Evolutionary conservation across 139 green algal genomes (phyloP).

Genomic region (Gonium pectorale): DNA sequence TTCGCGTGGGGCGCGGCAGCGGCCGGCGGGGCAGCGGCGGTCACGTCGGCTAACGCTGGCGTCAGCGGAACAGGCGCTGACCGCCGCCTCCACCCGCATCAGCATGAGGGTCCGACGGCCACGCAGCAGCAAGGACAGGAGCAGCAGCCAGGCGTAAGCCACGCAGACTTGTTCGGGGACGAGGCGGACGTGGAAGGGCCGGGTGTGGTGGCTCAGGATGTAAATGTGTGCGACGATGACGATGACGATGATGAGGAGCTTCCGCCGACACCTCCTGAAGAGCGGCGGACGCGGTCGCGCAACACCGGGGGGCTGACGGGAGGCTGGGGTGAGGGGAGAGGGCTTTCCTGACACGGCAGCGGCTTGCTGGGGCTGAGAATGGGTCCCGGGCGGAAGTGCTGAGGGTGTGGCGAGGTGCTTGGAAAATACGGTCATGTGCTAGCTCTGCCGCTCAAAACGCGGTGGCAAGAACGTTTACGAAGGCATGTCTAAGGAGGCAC

Average conservation of each 20-base stretch:
- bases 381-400: too few species aligned
- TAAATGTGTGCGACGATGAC: neutral
- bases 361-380: neutral
- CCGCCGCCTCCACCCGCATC: too few species aligned
- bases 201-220: neutral
- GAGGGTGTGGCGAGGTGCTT: too few species aligned
- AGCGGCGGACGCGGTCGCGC: slow-evolving; percentile 11
- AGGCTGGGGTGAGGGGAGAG: neutral
- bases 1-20: too few species aligned
- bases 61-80: too few species aligned
- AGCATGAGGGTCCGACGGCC: too few species aligned
- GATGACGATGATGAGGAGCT: slow-evolving; percentile 42
- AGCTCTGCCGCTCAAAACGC: too few species aligned
- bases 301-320: slow-evolving; percentile 1
- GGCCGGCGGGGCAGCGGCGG: too few species aligned
- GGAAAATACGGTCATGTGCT: too few species aligned
- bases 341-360: neutral
- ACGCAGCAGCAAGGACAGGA: slow-evolving; percentile 29
- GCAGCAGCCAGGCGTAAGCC: neutral
- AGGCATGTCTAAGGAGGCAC: too few species aligned
- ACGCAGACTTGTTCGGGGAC: slow-evolving; percentile 25
- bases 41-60: too few species aligned
- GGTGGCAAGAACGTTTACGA: too few species aligned
- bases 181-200: neutral
- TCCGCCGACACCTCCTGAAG: slow-evolving; percentile 8